Percentiles rank a stretch among this genome's conserved stretches.
Evolutionary conservation across 2,329 filamentous ascomycete genomes (phyloP).

Genomic region (Cordyceps militaris): DNA sequence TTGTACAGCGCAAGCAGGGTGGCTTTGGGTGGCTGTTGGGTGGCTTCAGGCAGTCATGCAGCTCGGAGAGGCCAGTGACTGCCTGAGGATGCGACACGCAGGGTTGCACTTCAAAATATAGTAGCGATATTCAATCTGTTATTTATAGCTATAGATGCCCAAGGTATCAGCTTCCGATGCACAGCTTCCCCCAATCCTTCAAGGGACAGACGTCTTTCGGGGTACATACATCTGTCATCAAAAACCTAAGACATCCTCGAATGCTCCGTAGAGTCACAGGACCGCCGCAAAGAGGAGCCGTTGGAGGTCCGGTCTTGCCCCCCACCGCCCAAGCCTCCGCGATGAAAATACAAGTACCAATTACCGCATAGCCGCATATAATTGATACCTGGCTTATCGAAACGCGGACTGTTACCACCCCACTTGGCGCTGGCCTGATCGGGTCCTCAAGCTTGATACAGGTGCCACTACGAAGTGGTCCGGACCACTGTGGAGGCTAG

Average conservation of each 20-base stretch:
- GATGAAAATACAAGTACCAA: background rate
- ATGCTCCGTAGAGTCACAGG: background rate
- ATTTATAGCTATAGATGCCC: no score
- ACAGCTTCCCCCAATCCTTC: no score
- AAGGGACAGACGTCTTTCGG: no score
- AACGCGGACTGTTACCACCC: background rate
- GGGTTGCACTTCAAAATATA: no score
- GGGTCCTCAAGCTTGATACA: no score
- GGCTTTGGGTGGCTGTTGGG: background rate
- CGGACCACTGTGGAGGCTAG: no score
- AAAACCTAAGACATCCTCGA: no score
- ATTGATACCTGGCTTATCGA: background rate
- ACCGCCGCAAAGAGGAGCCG: conserved; percentile 3
- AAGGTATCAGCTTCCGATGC: no score
- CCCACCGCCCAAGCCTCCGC: background rate
- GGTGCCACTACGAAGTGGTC: no score
- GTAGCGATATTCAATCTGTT: no score
- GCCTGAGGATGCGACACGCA: background rate
- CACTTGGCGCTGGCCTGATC: background rate
- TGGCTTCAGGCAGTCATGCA: conserved; percentile 4
- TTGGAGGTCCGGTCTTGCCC: background rate
- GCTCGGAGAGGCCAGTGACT: background rate
- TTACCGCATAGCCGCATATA: background rate
- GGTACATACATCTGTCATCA: no score
- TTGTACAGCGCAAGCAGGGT: background rate